A percentile compares a stretch with the other conserved stretches of the same genome.
Evolutionary conservation across 148 eudicot genomes (phyloP).

Genomic region (Rhododendron kiyosumense): DNA sequence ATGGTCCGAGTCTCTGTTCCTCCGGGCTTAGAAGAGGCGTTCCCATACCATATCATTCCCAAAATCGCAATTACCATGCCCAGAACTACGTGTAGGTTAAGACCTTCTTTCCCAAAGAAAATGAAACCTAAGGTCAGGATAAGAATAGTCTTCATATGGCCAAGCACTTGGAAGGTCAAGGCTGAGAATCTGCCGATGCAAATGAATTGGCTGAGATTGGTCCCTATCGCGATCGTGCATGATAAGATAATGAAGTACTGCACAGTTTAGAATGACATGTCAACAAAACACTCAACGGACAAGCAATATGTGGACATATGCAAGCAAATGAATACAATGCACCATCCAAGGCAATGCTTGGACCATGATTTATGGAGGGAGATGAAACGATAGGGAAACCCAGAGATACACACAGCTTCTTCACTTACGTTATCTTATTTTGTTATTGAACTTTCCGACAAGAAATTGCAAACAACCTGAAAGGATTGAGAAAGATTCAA

Average conservation of each 20-base stretch:
- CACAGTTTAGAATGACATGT: constrained; percentile 1
- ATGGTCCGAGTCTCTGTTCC: constrained; percentile 27
- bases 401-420: background rate
- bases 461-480: background rate
- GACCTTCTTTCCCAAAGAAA: constrained; percentile 48
- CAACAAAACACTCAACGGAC: background rate
- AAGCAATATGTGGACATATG: background rate
- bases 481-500: background rate
- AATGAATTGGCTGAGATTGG: constrained; percentile 59
- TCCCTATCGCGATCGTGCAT: constrained; percentile 45
- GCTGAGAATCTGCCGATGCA: constrained; percentile 59
- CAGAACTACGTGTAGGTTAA: constrained; percentile 36
- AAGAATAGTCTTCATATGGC: constrained; percentile 52
- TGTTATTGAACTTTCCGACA: background rate
- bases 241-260: constrained; percentile 38
- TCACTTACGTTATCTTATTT: background rate
- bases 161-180: constrained; percentile 47
- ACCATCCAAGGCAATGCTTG: background rate
- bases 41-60: constrained; percentile 51
- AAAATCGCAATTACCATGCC: constrained; percentile 39
- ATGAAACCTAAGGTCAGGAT: constrained; percentile 37
- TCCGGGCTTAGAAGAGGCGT: constrained; percentile 44
- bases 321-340: background rate
- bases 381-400: background rate
- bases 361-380: background rate